These are phyloP conservation scores for Pyrus betulifolia DNA, from an alignment of 306 rosid species.

Conservation along the genomic window DNA sequence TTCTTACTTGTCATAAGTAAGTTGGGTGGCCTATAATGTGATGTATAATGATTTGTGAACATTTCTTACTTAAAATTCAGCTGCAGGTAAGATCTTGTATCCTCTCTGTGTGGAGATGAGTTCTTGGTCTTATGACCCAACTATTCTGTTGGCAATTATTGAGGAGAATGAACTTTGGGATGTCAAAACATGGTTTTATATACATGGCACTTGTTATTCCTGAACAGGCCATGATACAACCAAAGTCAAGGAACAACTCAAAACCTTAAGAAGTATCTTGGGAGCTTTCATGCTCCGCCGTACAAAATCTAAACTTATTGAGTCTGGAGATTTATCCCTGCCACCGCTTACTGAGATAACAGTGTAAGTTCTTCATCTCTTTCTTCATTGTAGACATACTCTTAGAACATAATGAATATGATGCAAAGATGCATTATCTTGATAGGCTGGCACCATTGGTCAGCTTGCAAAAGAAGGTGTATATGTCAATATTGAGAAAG, in stretches of 20 bases:
- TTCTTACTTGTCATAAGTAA: neutral
- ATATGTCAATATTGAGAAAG: conserved; percentile 77
- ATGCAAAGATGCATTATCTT: conserved; percentile 19
- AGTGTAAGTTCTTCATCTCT: conserved; percentile 42
- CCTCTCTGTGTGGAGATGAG: too few species aligned
- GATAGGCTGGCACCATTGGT: conserved; percentile 71
- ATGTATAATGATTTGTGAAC: neutral
- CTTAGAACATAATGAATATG: neutral
- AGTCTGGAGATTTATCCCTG: conserved; percentile 63
- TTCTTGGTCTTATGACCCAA: too few species aligned
- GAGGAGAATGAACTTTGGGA: neutral
- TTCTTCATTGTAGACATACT: neutral
- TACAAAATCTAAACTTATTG: conserved; percentile 73
- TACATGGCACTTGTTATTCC: conserved; percentile 15
- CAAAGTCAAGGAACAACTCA: conserved; percentile 42
- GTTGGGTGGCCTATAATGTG: neutral
- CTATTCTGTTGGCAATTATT: too few species aligned
- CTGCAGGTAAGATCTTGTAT: too few species aligned
- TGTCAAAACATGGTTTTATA: conserved; percentile 1
- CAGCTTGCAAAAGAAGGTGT: conserved; percentile 76
- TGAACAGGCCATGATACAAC: conserved; percentile 46
- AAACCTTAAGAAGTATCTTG: conserved; percentile 53
- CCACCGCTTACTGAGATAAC: conserved; percentile 85
- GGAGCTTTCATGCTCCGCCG: conserved; percentile 85
- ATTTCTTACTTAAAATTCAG: too few species aligned